phyloP scores from a whole-genome alignment of 106 monocot genomes.

The Cymbidium sinense region DNA sequence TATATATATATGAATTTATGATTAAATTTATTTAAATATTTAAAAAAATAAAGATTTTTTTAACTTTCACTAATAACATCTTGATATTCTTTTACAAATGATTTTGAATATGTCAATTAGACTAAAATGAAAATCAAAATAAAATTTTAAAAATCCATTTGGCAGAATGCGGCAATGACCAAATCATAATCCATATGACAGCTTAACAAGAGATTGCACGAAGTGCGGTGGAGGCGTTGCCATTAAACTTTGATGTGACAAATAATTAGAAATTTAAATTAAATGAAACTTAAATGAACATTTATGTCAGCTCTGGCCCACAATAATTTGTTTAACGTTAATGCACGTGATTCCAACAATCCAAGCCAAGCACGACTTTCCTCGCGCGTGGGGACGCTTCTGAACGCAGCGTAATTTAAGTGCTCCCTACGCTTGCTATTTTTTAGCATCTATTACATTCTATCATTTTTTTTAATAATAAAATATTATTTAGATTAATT shows the following conservation, averaged over 20 bases:
- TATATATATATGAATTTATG: too few species aligned
- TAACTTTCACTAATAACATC: too few species aligned
- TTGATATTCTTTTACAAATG: too few species aligned
- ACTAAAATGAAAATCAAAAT: too few species aligned
- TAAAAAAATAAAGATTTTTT: too few species aligned
- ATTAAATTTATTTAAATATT: too few species aligned
- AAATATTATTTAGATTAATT: neutral
- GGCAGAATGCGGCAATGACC: too few species aligned
- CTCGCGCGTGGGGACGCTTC: neutral
- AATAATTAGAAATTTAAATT: neutral
- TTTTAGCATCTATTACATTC: neutral
- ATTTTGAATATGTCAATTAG: too few species aligned
- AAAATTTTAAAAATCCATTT: too few species aligned
- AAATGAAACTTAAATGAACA: constrained; percentile 5
- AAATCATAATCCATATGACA: neutral
- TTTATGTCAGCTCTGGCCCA: neutral
- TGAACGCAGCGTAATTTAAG: neutral
- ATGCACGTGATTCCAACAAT: neutral
- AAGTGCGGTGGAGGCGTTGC: neutral
- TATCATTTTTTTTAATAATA: neutral
- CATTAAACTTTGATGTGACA: constrained; percentile 1
- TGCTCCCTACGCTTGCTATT: neutral
- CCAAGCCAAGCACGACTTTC: neutral
- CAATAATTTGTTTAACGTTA: neutral
- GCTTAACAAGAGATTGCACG: neutral